Percentiles rank a stretch among this genome's conserved stretches.
These are phyloP conservation scores for Cytidiella melzeri DNA, from an alignment of 768 basidiomycete genomes.

Conservation along the genomic window DNA sequence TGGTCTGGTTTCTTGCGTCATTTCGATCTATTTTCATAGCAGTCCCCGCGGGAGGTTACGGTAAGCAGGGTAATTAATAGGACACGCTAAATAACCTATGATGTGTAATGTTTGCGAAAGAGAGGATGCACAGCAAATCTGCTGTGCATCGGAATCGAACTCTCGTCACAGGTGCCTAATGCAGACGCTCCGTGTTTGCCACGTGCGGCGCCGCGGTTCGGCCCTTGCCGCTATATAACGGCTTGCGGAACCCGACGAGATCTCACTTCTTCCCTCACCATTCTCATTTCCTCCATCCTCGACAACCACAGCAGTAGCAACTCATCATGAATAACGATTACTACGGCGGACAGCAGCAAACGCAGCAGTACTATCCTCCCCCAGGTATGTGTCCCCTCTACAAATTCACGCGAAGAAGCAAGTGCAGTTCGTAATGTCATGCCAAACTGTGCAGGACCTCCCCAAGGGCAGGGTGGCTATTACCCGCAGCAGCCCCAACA, in stretches of 20 bases:
- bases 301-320: neutral
- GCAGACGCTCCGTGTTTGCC: no score
- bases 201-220: conserved; percentile 10
- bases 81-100: no score
- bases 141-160: no score
- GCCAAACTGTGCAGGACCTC: conserved; percentile 41
- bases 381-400: conserved; percentile 32
- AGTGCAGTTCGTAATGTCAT: no score
- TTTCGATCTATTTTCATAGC: no score
- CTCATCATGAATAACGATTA: conserved; percentile 64
- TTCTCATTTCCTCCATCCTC: conserved; percentile 10
- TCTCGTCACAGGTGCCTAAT: no score
- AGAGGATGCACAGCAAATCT: no score
- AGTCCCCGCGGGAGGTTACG: no score
- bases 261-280: conserved; percentile 9
- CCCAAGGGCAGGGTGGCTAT: conserved; percentile 61
- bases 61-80: no score
- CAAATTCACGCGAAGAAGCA: no score
- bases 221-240: conserved; percentile 6
- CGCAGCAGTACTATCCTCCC: conserved; percentile 52
- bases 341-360: conserved; percentile 37
- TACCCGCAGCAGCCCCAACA: conserved; percentile 73
- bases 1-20: no score
- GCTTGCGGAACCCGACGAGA: neutral
- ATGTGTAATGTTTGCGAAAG: no score